Conservation (phyloP, 768 basidiomycete genomes). For the Termitomyces titanicus region DNA sequence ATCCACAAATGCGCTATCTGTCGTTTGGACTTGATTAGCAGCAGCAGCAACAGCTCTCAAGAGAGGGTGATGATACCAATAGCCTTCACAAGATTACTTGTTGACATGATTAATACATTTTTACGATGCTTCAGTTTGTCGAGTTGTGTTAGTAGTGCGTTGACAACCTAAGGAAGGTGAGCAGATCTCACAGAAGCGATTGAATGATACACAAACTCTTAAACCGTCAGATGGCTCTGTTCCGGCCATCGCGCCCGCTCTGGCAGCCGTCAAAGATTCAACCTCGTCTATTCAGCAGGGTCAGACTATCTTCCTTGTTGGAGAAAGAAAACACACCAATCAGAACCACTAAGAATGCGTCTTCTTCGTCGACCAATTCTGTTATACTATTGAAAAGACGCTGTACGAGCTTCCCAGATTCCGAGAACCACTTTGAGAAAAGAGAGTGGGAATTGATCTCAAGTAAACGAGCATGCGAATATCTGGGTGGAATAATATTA, state of each 20-base stretch:
- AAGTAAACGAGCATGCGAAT: constrained; percentile 80
- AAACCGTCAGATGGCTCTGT: constrained; percentile 95
- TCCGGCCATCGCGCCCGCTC: constrained; percentile 92
- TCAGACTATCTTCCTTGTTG: not conserved
- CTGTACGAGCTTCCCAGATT: constrained; percentile 97
- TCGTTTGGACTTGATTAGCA: not conserved
- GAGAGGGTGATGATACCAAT: constrained; percentile 59
- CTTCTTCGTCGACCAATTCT: constrained; percentile 90
- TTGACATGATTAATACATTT: constrained; percentile 95
- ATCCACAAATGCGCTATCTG: constrained; percentile 94
- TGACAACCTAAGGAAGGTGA: constrained; percentile 71
- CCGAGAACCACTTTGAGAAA: constrained; percentile 99
- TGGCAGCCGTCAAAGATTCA: constrained; percentile 90
- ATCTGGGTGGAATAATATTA: constrained; percentile 45
- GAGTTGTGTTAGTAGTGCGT: constrained; percentile 93
- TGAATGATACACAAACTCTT: constrained; percentile 42
- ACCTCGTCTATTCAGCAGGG: constrained; percentile 74
- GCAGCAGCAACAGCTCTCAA: not conserved
- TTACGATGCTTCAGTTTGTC: constrained; percentile 92
- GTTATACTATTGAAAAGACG: constrained; percentile 84
- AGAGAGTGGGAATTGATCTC: constrained; percentile 99
- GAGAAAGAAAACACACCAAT: constrained; percentile 56
- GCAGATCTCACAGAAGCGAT: not conserved
- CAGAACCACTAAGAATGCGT: constrained; percentile 87
- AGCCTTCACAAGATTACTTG: constrained; percentile 91